Conservation (phyloP, 2,329 filamentous ascomycete species). For the Teratosphaeriaceae sp. region DNA sequence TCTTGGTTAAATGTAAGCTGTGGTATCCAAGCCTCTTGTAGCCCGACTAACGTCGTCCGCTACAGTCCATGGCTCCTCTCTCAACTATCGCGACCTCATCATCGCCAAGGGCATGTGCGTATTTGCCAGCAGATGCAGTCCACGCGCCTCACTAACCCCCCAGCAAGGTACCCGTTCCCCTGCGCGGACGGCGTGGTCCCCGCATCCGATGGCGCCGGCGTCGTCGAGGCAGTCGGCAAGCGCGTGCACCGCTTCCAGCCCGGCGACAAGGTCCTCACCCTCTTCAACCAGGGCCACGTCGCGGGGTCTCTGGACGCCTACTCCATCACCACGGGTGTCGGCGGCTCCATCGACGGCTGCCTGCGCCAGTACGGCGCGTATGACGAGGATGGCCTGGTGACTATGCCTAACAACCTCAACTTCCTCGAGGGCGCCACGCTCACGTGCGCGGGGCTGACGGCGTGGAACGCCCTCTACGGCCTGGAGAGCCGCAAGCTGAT, state of each 20-base stretch:
- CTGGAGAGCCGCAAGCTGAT: constrained; percentile 33
- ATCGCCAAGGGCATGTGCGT: constrained; percentile 42
- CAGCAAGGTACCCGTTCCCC: constrained; percentile 35
- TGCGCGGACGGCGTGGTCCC: constrained; percentile 36
- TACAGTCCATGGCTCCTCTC: constrained; percentile 40
- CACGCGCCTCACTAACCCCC: background rate
- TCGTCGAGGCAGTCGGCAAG: constrained; percentile 48
- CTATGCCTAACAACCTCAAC: constrained; percentile 49
- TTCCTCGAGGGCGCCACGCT: constrained; percentile 43
- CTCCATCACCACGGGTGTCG: constrained; percentile 51
- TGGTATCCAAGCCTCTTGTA: no score
- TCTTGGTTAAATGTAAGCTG: constrained; percentile 57
- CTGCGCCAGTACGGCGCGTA: constrained; percentile 63
- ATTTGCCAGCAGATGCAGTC: no score
- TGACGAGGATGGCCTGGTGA: constrained; percentile 59
- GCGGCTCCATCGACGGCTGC: constrained; percentile 60
- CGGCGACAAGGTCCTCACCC: constrained; percentile 54
- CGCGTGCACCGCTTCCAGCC: constrained; percentile 50
- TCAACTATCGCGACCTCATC: constrained; percentile 46
- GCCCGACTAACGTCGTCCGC: background rate
- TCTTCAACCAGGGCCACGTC: constrained; percentile 56
- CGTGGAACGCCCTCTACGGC: constrained; percentile 50
- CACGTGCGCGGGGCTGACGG: constrained; percentile 40
- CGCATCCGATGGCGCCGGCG: constrained; percentile 47
- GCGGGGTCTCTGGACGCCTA: constrained; percentile 39